phyloP scores from a whole-genome alignment of 1,284 basidiomycete species.

The Tilletia horrida region DNA sequence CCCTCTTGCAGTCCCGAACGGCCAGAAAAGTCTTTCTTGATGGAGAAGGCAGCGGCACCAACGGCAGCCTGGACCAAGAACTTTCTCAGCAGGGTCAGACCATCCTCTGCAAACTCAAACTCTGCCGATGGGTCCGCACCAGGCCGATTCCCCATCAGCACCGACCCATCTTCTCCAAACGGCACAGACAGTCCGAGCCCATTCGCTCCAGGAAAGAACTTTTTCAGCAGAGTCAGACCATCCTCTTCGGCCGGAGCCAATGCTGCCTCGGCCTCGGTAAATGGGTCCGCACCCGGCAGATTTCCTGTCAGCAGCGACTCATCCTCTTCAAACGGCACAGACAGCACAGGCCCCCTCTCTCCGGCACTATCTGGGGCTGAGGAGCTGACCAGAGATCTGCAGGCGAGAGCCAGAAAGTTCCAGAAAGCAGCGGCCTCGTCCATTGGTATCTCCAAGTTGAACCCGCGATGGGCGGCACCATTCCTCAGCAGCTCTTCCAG shows the following conservation, averaged over 20 bases:
- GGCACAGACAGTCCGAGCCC: background rate
- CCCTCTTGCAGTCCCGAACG: slow-evolving; percentile 14
- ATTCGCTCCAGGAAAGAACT: background rate
- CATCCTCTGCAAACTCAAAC: background rate
- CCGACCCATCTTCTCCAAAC: background rate
- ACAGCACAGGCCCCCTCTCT: background rate
- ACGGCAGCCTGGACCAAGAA: slow-evolving; percentile 13
- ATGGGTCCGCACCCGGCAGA: background rate
- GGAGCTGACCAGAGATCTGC: background rate
- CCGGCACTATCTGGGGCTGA: background rate
- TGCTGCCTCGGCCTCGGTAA: background rate
- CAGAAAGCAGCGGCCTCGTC: background rate
- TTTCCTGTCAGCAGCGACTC: background rate
- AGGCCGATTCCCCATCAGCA: background rate
- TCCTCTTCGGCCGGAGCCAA: background rate
- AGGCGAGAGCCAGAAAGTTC: slow-evolving; percentile 3
- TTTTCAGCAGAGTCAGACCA: slow-evolving; percentile 1
- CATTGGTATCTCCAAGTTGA: background rate
- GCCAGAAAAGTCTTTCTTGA: background rate
- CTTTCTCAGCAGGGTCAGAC: slow-evolving; percentile 7
- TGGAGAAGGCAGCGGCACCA: background rate
- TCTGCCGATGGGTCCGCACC: background rate
- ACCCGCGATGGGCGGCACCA: background rate
- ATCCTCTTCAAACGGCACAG: background rate
- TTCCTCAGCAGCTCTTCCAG: background rate